These are phyloP conservation scores for Mucor velutinosus DNA, from an alignment of 371 early-diverging fungal species.

Conservation along the genomic window DNA sequence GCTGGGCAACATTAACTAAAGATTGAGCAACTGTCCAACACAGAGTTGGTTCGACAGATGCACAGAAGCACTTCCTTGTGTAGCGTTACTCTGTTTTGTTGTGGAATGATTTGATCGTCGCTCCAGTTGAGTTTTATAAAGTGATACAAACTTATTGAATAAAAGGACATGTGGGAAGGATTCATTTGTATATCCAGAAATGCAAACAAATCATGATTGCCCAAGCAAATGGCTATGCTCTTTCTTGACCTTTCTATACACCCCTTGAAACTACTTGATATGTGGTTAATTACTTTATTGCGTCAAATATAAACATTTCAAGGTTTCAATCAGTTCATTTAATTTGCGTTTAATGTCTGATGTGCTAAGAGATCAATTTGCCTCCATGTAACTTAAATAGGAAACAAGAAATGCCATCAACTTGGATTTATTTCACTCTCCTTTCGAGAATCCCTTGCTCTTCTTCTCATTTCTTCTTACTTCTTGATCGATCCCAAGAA, in stretches of 20 bases:
- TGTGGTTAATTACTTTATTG: background rate
- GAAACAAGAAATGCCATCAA: slow-evolving; percentile 4
- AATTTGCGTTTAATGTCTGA: background rate
- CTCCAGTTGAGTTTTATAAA: background rate
- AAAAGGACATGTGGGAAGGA: background rate
- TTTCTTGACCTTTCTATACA: background rate
- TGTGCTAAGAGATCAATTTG: background rate
- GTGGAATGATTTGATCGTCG: background rate
- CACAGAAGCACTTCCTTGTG: background rate
- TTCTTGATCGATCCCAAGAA: background rate
- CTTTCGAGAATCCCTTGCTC: background rate
- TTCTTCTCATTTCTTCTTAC: background rate
- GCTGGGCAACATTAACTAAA: background rate
- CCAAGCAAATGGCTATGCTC: background rate
- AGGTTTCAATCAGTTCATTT: background rate
- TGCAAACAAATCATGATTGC: background rate
- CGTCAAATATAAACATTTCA: background rate
- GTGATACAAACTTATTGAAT: background rate
- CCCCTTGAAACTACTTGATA: background rate
- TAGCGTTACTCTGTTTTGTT: background rate
- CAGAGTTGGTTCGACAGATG: background rate
- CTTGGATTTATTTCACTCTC: background rate
- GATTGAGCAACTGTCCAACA: background rate
- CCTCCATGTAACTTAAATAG: slow-evolving; percentile 2
- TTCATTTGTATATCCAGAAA: background rate